Percentiles rank a stretch among this genome's conserved stretches.
These are phyloP conservation scores for Vickermania spadyakhi DNA, from an alignment of 208 protist species.

Conservation along the genomic window DNA sequence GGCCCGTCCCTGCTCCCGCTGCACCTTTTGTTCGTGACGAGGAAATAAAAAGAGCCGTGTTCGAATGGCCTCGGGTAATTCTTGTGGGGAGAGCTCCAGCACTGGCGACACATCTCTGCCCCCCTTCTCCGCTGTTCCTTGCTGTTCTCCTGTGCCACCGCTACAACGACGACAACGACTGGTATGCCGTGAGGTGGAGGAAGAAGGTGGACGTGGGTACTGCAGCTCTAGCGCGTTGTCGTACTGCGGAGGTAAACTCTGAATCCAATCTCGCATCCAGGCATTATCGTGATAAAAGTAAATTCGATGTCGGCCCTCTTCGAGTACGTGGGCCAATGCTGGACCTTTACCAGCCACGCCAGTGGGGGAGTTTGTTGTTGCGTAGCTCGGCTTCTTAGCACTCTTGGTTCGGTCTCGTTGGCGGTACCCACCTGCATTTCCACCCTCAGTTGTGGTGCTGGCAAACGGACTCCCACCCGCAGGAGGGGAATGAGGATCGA, in stretches of 20 bases:
- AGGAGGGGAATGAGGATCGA: too few species aligned
- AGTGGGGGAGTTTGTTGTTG: too few species aligned
- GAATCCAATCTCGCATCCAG: slow-evolving; percentile 72
- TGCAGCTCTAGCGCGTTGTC: slow-evolving; percentile 80
- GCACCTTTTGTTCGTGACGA: slow-evolving; percentile 29
- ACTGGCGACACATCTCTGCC: too few species aligned
- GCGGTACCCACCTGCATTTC: background rate
- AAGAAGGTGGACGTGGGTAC: background rate
- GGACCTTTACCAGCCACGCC: too few species aligned
- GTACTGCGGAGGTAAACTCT: slow-evolving; percentile 47
- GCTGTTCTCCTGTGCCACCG: too few species aligned
- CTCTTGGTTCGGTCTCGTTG: background rate
- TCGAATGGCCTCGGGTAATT: background rate
- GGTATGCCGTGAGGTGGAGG: background rate
- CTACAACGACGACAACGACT: background rate
- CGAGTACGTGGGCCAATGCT: background rate
- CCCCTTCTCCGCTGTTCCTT: too few species aligned
- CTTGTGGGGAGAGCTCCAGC: background rate
- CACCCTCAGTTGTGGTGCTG: background rate
- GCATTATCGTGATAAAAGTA: slow-evolving; percentile 36
- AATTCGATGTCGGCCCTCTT: slow-evolving; percentile 5
- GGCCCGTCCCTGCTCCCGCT: slow-evolving; percentile 29
- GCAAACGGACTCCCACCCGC: too few species aligned
- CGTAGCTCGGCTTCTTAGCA: background rate
- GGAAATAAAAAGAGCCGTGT: background rate